Evolutionary conservation across 2,329 filamentous ascomycete genomes (phyloP), one percentile per base, ranked within the genome.

Genomic region (Pseudocercospora ulei): DNA sequence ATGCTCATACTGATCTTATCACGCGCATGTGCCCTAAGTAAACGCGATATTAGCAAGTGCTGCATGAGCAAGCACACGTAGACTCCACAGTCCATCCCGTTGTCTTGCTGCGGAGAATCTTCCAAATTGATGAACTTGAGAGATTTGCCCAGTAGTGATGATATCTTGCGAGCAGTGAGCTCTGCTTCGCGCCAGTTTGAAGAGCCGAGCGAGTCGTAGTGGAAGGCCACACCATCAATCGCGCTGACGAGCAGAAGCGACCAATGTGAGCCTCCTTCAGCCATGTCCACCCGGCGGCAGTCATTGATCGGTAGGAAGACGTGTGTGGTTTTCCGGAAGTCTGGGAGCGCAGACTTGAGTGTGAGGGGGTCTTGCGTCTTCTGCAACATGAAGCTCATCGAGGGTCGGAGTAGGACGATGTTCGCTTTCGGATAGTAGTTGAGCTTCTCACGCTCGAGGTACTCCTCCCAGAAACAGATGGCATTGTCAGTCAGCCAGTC

Each of bases 401-500:
- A 83, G 1, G 90, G 90, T 7, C 88, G 82, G 17, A 98, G 78
- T 40, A 98, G 82, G 44, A 88, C 72, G 59, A 98, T 94, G 48
- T 85, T 76, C 12, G 85, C 85, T 57, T 82, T 78, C 6, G 83
- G 82, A 58, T 82, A 93, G 52, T 77, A 75, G 18, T 70, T 69
- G 17, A 98, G 78, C 45, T 85, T 78, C 67, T 96, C 88, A 46
- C 78, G 83, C 63, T 98, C 90, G 49, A 98, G 77, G 60, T 82
- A 87, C 65, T 96, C 88, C 72, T 96, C 83, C 88, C 90, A 98
- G 60, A 98, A 96, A 35, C 85, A 80, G 51, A 98, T 96, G 53
- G 86, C 87, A 67, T 94, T 95, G 62, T 98, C 90, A 27, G 88
- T 95, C 36, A 98, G 70, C 90, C 90, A 98, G 69, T 95, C 90